Evolutionary conservation across 768 basidiomycete species (phyloP).

Genomic region (Amanita polypyramis): DNA sequence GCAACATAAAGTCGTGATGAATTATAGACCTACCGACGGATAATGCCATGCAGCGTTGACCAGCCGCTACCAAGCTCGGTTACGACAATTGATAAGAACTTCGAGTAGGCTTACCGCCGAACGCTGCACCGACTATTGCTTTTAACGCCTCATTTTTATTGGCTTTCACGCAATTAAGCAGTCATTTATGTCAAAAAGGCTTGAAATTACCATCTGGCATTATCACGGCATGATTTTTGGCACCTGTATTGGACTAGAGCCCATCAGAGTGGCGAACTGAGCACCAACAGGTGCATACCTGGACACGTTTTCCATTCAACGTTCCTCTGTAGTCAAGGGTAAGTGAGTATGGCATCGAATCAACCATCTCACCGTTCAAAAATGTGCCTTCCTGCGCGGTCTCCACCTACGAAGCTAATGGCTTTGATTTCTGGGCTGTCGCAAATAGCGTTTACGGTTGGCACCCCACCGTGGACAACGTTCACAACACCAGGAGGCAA

Average conservation of each 20-base stretch:
- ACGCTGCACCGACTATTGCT: slow-evolving; percentile 88
- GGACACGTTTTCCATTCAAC: slow-evolving; percentile 81
- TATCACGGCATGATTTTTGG: slow-evolving; percentile 90
- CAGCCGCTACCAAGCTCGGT: slow-evolving; percentile 53
- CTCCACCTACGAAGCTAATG: slow-evolving; percentile 94
- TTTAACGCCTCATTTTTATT: slow-evolving; percentile 90
- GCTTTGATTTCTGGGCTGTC: slow-evolving; percentile 88
- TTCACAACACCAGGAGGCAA: slow-evolving; percentile 85
- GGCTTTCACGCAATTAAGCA: slow-evolving; percentile 31
- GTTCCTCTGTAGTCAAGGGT: slow-evolving; percentile 46
- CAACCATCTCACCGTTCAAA: slow-evolving; percentile 55
- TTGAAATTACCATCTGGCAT: slow-evolving; percentile 77
- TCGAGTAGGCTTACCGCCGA: slow-evolving; percentile 49
- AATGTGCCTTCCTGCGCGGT: slow-evolving; percentile 88
- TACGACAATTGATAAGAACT: slow-evolving; percentile 1
- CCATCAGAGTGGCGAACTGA: neutral
- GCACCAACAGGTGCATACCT: slow-evolving; percentile 26
- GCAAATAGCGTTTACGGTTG: slow-evolving; percentile 90
- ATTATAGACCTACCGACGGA: slow-evolving; percentile 61
- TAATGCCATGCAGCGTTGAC: slow-evolving; percentile 95
- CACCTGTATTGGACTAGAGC: slow-evolving; percentile 61
- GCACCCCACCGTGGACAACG: slow-evolving; percentile 81
- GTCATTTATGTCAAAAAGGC: neutral
- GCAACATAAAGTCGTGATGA: neutral
- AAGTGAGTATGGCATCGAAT: slow-evolving; percentile 4